Conservation (phyloP, 1,284 basidiomycete species). For the Leccinum fallax region DNA sequence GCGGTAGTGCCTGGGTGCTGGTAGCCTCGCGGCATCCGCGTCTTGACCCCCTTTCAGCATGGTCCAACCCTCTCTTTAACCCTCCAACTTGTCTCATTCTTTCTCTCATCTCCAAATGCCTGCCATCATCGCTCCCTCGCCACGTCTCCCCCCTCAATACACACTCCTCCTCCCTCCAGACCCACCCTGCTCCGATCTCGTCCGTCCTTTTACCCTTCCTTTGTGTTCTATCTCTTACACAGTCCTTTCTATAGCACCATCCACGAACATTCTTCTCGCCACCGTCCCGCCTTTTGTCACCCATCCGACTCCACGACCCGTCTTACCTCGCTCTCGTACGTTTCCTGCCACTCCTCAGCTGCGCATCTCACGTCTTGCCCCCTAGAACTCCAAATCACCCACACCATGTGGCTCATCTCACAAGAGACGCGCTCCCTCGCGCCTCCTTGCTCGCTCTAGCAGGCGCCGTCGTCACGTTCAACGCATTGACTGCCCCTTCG, state of each 20-base stretch:
- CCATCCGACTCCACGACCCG: slow-evolving; percentile 31
- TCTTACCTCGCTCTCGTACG: slow-evolving; percentile 29
- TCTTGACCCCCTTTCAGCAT: slow-evolving; percentile 28
- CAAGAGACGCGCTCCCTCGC: slow-evolving; percentile 34
- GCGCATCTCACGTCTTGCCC: slow-evolving; percentile 14
- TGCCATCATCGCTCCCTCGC: slow-evolving; percentile 35
- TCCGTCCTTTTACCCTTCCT: slow-evolving; percentile 7
- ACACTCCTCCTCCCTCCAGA: slow-evolving; percentile 17
- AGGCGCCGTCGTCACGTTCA: slow-evolving; percentile 42
- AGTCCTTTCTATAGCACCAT: slow-evolving; percentile 13
- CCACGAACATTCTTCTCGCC: slow-evolving; percentile 24
- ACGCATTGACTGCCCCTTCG: slow-evolving; percentile 36
- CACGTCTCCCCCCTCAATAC: slow-evolving; percentile 26
- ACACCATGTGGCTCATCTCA: slow-evolving; percentile 38
- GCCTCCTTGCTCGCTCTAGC: slow-evolving; percentile 26
- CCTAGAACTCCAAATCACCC: slow-evolving; percentile 41
- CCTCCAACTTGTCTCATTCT: slow-evolving; percentile 27
- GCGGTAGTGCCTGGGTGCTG: slow-evolving; percentile 16
- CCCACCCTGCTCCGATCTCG: not conserved
- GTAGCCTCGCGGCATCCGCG: slow-evolving; percentile 30
- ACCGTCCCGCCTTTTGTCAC: slow-evolving; percentile 34
- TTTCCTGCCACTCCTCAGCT: not conserved
- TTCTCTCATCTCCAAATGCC: slow-evolving; percentile 26
- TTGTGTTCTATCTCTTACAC: slow-evolving; percentile 2
- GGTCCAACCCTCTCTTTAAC: slow-evolving; percentile 20